phyloP scores from a whole-genome alignment of 306 rosid genomes.

The Rosa persica region DNA sequence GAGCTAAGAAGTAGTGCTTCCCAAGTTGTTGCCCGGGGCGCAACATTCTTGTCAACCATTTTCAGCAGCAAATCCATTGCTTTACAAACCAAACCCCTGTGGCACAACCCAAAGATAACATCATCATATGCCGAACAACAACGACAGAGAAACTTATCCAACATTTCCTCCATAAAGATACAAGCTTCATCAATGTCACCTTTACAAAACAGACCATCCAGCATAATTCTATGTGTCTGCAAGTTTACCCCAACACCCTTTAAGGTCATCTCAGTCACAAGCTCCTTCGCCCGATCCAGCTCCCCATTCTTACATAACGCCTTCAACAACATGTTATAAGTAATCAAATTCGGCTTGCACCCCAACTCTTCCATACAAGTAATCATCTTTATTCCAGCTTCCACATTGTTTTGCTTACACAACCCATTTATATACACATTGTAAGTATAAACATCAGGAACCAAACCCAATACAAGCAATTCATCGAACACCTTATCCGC shows the following conservation, averaged over 20 bases:
- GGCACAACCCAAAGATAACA: conserved; percentile 55
- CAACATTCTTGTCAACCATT: conserved; percentile 39
- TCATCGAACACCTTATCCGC: conserved; percentile 72
- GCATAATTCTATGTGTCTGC: conserved; percentile 55
- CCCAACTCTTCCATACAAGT: conserved; percentile 64
- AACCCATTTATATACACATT: conserved; percentile 67
- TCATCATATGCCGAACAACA: conserved; percentile 51
- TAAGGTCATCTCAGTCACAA: conserved; percentile 50
- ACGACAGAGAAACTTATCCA: conserved; percentile 43
- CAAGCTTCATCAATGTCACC: conserved; percentile 60
- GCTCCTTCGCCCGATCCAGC: conserved; percentile 36
- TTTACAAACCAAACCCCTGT: conserved; percentile 44
- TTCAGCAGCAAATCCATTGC: conserved; percentile 51
- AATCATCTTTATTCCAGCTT: conserved; percentile 46
- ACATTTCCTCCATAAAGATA: conserved; percentile 58
- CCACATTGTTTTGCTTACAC: conserved; percentile 57
- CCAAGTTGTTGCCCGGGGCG: conserved; percentile 57
- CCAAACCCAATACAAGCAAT: conserved; percentile 65
- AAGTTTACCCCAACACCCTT: conserved; percentile 57
- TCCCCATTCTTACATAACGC: conserved; percentile 44
- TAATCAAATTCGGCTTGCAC: conserved; percentile 67
- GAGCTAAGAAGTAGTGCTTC: conserved; percentile 49
- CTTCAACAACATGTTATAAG: conserved; percentile 60
- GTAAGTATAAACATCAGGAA: conserved; percentile 69
- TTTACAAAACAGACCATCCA: conserved; percentile 54